A percentile compares a stretch with the other conserved stretches of the same genome.
Evolutionary conservation across 768 basidiomycete species (phyloP).

Genomic region (Gelatoporia subvermispora): DNA sequence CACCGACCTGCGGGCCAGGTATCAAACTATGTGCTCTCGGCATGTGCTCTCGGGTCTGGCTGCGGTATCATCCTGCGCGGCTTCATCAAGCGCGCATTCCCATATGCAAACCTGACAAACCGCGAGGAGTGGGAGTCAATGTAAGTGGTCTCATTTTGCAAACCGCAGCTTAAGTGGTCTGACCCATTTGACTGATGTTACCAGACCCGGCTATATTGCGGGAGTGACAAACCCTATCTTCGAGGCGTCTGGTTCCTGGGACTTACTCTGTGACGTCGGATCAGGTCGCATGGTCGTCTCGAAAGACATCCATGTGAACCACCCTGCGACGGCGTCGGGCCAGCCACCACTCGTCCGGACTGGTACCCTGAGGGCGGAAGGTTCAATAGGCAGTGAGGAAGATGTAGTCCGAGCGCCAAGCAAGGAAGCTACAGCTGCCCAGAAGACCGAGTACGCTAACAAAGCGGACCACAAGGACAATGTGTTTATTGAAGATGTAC

Average conservation of each 20-base stretch:
- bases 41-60: conserved; percentile 90
- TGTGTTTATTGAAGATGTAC: conserved; percentile 90
- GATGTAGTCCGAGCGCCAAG: conserved; percentile 55
- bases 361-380: conserved; percentile 62
- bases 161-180: neutral
- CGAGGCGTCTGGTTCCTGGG: conserved; percentile 84
- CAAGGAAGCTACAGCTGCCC: conserved; percentile 41
- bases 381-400: conserved; percentile 60
- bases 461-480: conserved; percentile 80
- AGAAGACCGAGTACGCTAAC: conserved; percentile 49
- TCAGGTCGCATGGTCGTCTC: conserved; percentile 82
- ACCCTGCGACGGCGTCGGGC: conserved; percentile 32
- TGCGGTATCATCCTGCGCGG: conserved; percentile 81
- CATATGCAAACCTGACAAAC: conserved; percentile 88
- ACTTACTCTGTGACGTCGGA: conserved; percentile 88
- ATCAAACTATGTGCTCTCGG: conserved; percentile 86
- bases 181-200: neutral
- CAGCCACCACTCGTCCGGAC: conserved; percentile 38
- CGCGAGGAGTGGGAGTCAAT: conserved; percentile 87
- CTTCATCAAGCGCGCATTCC: conserved; percentile 88
- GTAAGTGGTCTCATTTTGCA: conserved; percentile 42
- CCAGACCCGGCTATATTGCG: conserved; percentile 87
- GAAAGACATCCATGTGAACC: conserved; percentile 67
- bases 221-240: conserved; percentile 98
- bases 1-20: conserved; percentile 87